Conservation (phyloP, 805 yeast genomes). For the Pichia heedii region DNA sequence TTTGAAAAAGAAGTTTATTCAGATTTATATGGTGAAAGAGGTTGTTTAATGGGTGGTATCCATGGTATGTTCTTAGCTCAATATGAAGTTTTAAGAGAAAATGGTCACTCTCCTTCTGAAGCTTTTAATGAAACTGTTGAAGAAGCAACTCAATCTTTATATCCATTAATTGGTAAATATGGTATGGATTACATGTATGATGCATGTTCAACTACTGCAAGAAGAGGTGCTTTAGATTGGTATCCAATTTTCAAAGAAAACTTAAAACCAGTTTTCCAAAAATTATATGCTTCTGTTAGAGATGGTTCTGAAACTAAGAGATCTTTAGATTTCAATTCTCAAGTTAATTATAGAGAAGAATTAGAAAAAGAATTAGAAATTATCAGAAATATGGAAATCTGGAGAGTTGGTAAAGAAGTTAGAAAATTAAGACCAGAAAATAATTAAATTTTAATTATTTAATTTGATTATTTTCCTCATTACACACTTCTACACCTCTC, state of each 20-base stretch:
- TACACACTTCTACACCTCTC: too few species aligned
- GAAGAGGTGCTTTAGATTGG: constrained; percentile 99
- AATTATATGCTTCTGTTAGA: constrained; percentile 89
- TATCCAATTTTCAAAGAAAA: constrained; percentile 98
- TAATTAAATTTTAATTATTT: constrained; percentile 49
- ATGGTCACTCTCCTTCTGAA: constrained; percentile 99
- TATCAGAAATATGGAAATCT: constrained; percentile 97
- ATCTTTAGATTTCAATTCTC: constrained; percentile 97
- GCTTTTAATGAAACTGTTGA: constrained; percentile 99
- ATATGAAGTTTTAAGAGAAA: constrained; percentile 98
- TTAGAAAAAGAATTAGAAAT: constrained; percentile 86
- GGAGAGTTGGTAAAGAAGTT: constrained; percentile 99
- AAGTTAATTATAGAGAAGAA: constrained; percentile 94
- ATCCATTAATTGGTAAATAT: constrained; percentile 98
- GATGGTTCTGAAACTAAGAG: constrained; percentile 97
- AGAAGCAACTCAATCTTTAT: constrained; percentile 98
- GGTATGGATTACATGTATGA: constrained; percentile 99
- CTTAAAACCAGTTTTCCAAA: constrained; percentile 96
- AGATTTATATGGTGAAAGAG: constrained; percentile 99
- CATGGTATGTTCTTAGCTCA: constrained; percentile 99
- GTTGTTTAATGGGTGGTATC: constrained; percentile 99
- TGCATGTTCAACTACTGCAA: constrained; percentile 99
- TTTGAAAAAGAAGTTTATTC: constrained; percentile 99
- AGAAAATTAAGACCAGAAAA: constrained; percentile 99
- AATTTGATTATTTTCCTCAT: too few species aligned